Base-by-base conservation (phyloP, 345 rosid genomes). In the Rhodomyrtus tomentosa region DNA sequence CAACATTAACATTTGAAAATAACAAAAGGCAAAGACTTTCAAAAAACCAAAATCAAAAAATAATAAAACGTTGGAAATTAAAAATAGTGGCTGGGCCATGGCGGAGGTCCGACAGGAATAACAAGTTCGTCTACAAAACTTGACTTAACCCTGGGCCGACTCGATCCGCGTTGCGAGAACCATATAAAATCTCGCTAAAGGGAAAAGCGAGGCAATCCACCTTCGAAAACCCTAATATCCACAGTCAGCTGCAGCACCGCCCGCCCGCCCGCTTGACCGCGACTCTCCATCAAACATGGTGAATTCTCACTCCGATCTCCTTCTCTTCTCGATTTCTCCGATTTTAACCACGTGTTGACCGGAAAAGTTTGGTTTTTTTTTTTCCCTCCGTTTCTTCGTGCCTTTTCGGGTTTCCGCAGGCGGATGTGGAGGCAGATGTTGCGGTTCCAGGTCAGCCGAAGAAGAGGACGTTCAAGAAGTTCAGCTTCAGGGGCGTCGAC, bases 391-490 rank as follows among this genome's bases (percentile, higher is more conserved):
- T 50, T 29, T 32, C 38, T 10, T 81, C 11, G 56, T 20, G 22
- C 82, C 42, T 50, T 27, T 32, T 29, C 29, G 5, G 50, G 51
- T 18, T 81, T 81, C 0, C 59, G 12, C 83, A 85, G 87, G 87
- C 84, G 83, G 87, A 87, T 49, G 84, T 87, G 62, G 86, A 83
- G 32, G 29, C 54, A 54, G 55, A 62, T 16, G 83, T 83, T 16
- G 51, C 86, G 11, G 84, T 45, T 4, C 24, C 90, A 12, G 91
- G 86, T 12, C 88, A 58, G 87, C 91, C 90, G 48, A 90, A 90
- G 92, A 90, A 90, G 91, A 90, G 91, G 80, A 90, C 91, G 84
- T 90, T 90, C 86, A 90, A 89, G 89, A 90, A 90, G 88, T 90
- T 90, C 86, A 90, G 91, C 80, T 90, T 86, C 89, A 88, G 89